Evolutionary conservation across 1,284 basidiomycete species (phyloP).

Genomic region (Apiotrichum mycotoxinovorans): DNA sequence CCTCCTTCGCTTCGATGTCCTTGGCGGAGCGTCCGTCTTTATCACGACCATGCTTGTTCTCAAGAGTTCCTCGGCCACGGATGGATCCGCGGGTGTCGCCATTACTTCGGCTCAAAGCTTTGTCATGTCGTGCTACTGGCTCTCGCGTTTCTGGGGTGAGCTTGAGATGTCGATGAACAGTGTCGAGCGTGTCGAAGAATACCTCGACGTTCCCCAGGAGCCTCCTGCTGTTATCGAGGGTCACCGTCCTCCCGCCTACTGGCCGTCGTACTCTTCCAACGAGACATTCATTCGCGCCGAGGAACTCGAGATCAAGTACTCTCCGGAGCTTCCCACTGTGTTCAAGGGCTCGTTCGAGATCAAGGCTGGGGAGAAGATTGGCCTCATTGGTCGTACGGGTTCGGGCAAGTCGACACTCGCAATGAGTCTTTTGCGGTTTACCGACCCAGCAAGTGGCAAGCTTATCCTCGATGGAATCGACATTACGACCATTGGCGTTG

Average conservation of each 20-base stretch:
- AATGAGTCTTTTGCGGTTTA: conserved; percentile 81
- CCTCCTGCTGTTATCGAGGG: conserved; percentile 67
- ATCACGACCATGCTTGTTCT: conserved; percentile 72
- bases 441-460: conserved; percentile 72
- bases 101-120: conserved; percentile 60
- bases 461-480: conserved; percentile 87
- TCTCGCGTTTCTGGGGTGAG: conserved; percentile 48
- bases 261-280: conserved; percentile 60
- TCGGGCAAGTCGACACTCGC: conserved; percentile 62
- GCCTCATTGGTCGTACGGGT: conserved; percentile 52
- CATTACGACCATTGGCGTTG: conserved; percentile 78
- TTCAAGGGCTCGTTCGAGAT: conserved; percentile 72
- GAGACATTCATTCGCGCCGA: conserved; percentile 59
- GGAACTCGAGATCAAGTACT: conserved; percentile 74
- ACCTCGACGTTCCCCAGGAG: conserved; percentile 81
- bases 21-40: conserved; percentile 72
- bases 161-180: conserved; percentile 61
- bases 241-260: conserved; percentile 71
- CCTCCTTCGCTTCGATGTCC: conserved; percentile 65
- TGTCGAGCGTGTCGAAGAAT: conserved; percentile 84
- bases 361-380: conserved; percentile 70
- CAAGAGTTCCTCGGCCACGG: conserved; percentile 58
- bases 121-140: conserved; percentile 48
- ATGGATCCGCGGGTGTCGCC: conserved; percentile 77
- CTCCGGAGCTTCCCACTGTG: conserved; percentile 77